Percentiles rank a stretch among this genome's conserved stretches.
Evolutionary conservation across 805 yeast species (phyloP).

Genomic region (Pichia deserticola): DNA sequence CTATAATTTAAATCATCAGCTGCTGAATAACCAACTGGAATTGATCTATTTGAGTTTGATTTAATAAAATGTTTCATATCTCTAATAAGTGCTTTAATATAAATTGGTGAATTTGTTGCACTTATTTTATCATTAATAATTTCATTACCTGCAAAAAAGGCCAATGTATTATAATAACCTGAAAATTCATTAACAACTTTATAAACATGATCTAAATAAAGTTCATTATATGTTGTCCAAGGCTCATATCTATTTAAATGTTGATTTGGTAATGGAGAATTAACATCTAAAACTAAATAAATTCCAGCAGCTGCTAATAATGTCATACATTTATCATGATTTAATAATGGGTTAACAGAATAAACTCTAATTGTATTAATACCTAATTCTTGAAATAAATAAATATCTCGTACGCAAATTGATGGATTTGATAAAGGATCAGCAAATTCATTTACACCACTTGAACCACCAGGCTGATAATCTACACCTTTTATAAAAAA

Average conservation of each 20-base stretch:
- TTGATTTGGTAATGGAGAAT: slow-evolving; percentile 72
- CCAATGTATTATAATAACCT: slow-evolving; percentile 80
- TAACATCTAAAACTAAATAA: slow-evolving; percentile 85
- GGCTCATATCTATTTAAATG: slow-evolving; percentile 89
- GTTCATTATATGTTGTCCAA: slow-evolving; percentile 72
- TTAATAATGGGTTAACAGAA: slow-evolving; percentile 71
- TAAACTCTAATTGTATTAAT: slow-evolving; percentile 84
- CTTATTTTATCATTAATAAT: slow-evolving; percentile 74
- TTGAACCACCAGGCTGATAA: slow-evolving; percentile 94
- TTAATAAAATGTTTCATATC: slow-evolving; percentile 73
- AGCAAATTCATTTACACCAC: slow-evolving; percentile 45
- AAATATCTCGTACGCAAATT: slow-evolving; percentile 74
- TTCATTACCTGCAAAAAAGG: slow-evolving; percentile 90
- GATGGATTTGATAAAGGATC: slow-evolving; percentile 77
- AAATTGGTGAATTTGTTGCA: slow-evolving; percentile 61
- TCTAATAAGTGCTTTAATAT: slow-evolving; percentile 67
- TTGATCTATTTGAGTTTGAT: slow-evolving; percentile 48
- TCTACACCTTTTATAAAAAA: slow-evolving; percentile 84
- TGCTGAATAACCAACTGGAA: slow-evolving; percentile 95
- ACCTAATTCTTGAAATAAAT: slow-evolving; percentile 74
- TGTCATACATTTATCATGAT: slow-evolving; percentile 90
- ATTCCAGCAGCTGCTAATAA: slow-evolving; percentile 87
- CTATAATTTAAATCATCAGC: slow-evolving; percentile 85
- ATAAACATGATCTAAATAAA: slow-evolving; percentile 69
- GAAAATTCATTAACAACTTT: slow-evolving; percentile 76